phyloP scores from a whole-genome alignment of 1,284 basidiomycete species.

The Cryptococcus sp. region DNA sequence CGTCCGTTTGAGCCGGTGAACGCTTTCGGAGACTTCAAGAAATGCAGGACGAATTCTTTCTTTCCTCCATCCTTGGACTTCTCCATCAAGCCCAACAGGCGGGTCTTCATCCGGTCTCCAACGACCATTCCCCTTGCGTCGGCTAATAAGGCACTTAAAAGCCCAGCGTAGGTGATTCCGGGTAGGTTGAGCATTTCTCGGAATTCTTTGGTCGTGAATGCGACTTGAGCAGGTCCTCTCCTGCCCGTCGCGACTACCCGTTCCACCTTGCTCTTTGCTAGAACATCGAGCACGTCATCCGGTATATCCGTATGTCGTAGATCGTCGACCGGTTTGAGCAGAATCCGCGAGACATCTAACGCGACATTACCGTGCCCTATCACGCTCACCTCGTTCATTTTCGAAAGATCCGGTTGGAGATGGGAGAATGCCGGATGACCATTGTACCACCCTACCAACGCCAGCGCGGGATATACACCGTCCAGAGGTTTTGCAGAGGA shows the following conservation, averaged over 20 bases:
- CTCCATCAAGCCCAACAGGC: slow-evolving; percentile 49
- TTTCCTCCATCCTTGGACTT: slow-evolving; percentile 18
- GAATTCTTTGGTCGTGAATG: slow-evolving; percentile 92
- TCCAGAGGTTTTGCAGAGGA: slow-evolving; percentile 49
- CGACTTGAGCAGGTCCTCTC: slow-evolving; percentile 80
- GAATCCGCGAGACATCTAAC: slow-evolving; percentile 84
- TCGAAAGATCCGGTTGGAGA: slow-evolving; percentile 52
- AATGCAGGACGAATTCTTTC: slow-evolving; percentile 74
- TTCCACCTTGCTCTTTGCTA: slow-evolving; percentile 60
- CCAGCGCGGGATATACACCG: slow-evolving; percentile 69
- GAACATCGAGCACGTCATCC: slow-evolving; percentile 62
- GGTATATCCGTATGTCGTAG: slow-evolving; percentile 78
- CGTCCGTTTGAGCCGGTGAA: slow-evolving; percentile 51
- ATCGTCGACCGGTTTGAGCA: slow-evolving; percentile 61
- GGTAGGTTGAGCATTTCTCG: slow-evolving; percentile 80
- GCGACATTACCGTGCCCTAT: slow-evolving; percentile 97
- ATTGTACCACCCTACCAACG: slow-evolving; percentile 96
- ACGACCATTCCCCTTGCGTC: slow-evolving; percentile 43
- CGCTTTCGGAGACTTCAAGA: slow-evolving; percentile 64
- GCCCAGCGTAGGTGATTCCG: slow-evolving; percentile 51
- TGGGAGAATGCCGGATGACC: slow-evolving; percentile 64
- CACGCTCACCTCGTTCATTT: slow-evolving; percentile 66
- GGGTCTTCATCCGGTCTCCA: slow-evolving; percentile 48
- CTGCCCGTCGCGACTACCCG: slow-evolving; percentile 80
- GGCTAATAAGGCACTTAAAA: slow-evolving; percentile 34